Base-by-base conservation (phyloP, 768 basidiomycete genomes). In the Phanerochaete sordida region DNA sequence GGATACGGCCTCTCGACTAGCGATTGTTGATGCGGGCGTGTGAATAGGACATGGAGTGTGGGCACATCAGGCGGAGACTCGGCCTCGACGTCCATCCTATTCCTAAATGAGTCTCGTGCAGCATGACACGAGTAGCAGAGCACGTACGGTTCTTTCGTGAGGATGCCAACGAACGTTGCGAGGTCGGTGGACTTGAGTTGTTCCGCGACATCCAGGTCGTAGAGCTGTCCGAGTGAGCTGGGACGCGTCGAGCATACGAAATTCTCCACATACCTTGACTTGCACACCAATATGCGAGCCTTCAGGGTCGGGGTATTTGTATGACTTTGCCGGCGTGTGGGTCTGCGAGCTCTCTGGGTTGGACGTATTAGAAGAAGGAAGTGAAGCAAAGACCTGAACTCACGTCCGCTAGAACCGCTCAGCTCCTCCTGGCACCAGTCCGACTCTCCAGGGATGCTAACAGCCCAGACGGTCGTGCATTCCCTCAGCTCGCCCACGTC, bases 81-180 rank as follows among this genome's bases (percentile, higher is more conserved):
- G 46, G 75, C 58, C 19, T 73, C 76, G 27, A 71, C 61, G 58
- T 73, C 73, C 37, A 75, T 58, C 21, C 73, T 84, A 65, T 33
- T 60, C 16, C 26, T 1, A 52, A 16, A 39, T 11, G 13, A 31
- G 13, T n/a, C n/a, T n/a, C n/a, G n/a, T 53, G 43, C 62, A 33
- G 3, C n/a, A 5, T 4, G 7, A 21, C 26, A 54, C 56, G 59
- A 50, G 33, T 35, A 44, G 51, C 33, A 11, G 31, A 16, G 52
- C 8, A 80, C 85, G 31, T 71, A 88, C 88, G 78, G 72, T 65
- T 92, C 90, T 56, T 77, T 78, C 0, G 84, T 79, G 19, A 87
- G 69, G n/a, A 92, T 85, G 5, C 91, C 91, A 47, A 93, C 81
- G 64, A 93, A 90, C 7, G 80, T 86, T 16, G 78, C 73, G 7